phyloP scores from a whole-genome alignment of 2,329 filamentous ascomycete species.

The Diaporthe velutina region DNA sequence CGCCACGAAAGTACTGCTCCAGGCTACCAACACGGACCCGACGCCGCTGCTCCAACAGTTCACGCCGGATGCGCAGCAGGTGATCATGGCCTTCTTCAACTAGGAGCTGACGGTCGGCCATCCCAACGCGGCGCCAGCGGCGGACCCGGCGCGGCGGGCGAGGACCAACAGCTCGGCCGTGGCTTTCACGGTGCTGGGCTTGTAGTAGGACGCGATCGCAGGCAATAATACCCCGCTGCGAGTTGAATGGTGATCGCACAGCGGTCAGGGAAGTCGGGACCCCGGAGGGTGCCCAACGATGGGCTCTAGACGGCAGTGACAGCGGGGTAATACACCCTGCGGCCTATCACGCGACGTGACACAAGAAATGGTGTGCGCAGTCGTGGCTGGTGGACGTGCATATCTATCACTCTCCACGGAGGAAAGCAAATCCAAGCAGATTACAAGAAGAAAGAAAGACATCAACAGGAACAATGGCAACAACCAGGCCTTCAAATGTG shows the following conservation, averaged over 20 bases:
- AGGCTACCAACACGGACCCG: conserved; percentile 80
- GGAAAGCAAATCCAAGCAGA: not conserved
- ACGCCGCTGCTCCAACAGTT: conserved; percentile 82
- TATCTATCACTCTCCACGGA: not conserved
- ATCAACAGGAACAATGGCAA: not conserved
- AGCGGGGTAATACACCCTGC: too few species aligned
- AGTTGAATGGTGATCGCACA: not conserved
- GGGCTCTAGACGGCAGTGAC: not conserved
- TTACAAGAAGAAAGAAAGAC: not conserved
- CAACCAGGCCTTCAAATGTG: conserved; percentile 2
- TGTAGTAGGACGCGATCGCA: not conserved
- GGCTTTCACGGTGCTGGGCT: conserved; percentile 26
- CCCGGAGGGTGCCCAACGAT: not conserved
- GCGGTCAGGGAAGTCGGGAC: not conserved
- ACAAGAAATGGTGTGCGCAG: not conserved
- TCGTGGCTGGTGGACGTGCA: not conserved
- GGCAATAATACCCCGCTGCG: not conserved
- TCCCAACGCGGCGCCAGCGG: conserved; percentile 14
- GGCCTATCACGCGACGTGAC: not conserved
- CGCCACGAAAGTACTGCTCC: conserved; percentile 83
- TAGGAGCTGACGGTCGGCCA: conserved; percentile 52
- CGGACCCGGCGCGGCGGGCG: conserved; percentile 16
- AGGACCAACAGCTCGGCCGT: conserved; percentile 23
- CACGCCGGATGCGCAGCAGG: conserved; percentile 83
- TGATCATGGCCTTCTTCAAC: conserved; percentile 83